Percentiles rank a stretch among this genome's conserved stretches.
phyloP scores from a whole-genome alignment of 768 basidiomycete genomes.

The Russula sp. region DNA sequence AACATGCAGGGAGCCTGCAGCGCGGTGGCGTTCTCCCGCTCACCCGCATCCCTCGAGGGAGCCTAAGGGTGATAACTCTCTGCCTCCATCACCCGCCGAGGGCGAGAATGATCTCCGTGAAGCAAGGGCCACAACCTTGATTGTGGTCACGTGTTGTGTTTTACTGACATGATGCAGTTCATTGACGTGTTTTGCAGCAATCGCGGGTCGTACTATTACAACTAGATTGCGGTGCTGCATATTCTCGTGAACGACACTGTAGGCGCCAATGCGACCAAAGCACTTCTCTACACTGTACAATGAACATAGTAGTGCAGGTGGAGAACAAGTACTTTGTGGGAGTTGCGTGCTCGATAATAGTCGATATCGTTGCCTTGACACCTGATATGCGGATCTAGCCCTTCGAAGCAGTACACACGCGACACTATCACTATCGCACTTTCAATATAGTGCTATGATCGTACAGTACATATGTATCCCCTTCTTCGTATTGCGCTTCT shows the following conservation, averaged over 20 bases:
- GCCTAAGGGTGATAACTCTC: too few species aligned
- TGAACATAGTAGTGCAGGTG: conserved; percentile 35
- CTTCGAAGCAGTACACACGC: conserved; percentile 35
- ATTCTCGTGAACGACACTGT: conserved; percentile 35
- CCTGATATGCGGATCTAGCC: conserved; percentile 31
- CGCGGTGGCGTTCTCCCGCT: too few species aligned
- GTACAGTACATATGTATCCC: conserved; percentile 27
- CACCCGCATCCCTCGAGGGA: too few species aligned
- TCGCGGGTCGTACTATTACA: conserved; percentile 38
- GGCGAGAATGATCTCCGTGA: too few species aligned
- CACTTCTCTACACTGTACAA: conserved; percentile 35
- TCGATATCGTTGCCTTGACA: neutral
- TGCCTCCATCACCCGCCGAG: too few species aligned
- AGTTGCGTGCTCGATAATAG: too few species aligned
- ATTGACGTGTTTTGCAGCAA: conserved; percentile 32
- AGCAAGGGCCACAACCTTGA: too few species aligned
- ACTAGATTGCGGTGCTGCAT: conserved; percentile 35
- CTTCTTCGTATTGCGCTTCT: too few species aligned
- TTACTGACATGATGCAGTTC: neutral
- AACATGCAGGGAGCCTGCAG: too few species aligned
- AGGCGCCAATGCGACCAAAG: conserved; percentile 32
- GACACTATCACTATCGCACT: conserved; percentile 38
- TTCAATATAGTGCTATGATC: conserved; percentile 39
- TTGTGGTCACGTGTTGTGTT: neutral
- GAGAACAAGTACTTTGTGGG: conserved; percentile 32